Evolutionary conservation across 306 rosid genomes (phyloP), one percentile per base, ranked within the genome.

Genomic region (Castanea sativa): DNA sequence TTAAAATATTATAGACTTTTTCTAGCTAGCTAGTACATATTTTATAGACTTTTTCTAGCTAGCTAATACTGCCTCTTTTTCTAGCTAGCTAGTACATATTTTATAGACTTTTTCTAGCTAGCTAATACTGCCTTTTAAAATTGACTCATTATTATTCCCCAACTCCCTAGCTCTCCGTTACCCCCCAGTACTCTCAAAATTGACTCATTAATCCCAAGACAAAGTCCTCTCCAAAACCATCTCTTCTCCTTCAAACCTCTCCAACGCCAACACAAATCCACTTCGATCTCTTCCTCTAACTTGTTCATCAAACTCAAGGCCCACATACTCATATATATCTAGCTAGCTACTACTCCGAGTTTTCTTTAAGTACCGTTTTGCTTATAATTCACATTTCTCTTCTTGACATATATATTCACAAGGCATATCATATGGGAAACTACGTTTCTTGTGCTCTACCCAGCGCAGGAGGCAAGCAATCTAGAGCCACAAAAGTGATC

Each of bases 401-500:
- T 29, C n/a, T 29, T 27, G 35, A 19, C 71, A 19, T 1, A 33
- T 32, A 33, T 8, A 38, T 38, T 41, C 38, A 61, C 69, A 14
- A 29, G 19, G 11, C 49, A 12, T 33, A 91, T 94, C 49, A 12
- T 33, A 91, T 94, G 98, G 96, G 98, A 15, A 94, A 92, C 90
- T 92, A 90, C 78, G 72, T 92, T 2, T 92, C 96, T 9, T 94
- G 96, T 83, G 85, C 87, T 3, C 79, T 94, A 2, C 77, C 93
- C 56, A 43, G 73, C 12, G 73, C 81, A 10, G 90, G 75, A 60
- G 80, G 83, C 51, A 88, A 79, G 86, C 78, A 82, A 1, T 77
- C 75, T 3, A 80, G 75, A 58, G 80, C 77, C 33, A 85, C 87
- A 49, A 90, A 81, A 76, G 97, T 94, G 21, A 80, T 90, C 14